Base-by-base conservation (phyloP, 192 early-diverging fungal genomes). In the Jimgerdemannia flammicorona region DNA sequence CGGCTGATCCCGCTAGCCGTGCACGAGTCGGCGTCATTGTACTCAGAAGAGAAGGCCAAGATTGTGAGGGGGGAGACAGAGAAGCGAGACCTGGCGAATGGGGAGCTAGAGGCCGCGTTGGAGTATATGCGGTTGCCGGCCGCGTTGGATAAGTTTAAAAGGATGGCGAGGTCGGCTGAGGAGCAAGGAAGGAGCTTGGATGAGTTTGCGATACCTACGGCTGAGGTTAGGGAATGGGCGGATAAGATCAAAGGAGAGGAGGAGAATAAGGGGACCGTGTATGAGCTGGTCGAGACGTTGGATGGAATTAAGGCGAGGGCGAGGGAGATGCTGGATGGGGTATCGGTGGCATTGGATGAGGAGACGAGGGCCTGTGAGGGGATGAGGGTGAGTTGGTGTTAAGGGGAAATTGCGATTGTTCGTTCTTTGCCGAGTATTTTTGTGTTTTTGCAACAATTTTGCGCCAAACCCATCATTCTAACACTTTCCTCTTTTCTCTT, bases 41-140 rank as follows among this genome's bases (percentile, higher is more conserved):
- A 99, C 75, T 96, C 95, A 29, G 98, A 98, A 78, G 96, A 98
- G 79, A 95, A 98, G 84, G 96, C 95, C 19, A 96, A 96, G 84
- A 75, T 99, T 44, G 87, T 98, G 6, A 90, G 98, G 39, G 79
- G 85, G 29, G 94, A 96, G 69, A 88, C 90, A 29, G 95, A 91
- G 73, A 83, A 87, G 74, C 93, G 91, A 42, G 94, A 95, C 66
- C 75, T 90, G 4, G 93, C 95, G 4, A 93, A 98, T 78, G 89
- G 85, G 40, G 96, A 99, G 75, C 78, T 97, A 17, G 87, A 93
- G 65, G 92, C 91, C 29, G 87, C 92, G 4, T 78, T 99, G 39
- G 91, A 93, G 68, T 95, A 94, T 44, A 92, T 98, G 93, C 92
- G 97, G 73, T 82, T 99, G 39, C 91, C 95, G 0, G 79, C 80